phyloP scores from a whole-genome alignment of 177 flowering plant genomes.

The Vitis hybrid region DNA sequence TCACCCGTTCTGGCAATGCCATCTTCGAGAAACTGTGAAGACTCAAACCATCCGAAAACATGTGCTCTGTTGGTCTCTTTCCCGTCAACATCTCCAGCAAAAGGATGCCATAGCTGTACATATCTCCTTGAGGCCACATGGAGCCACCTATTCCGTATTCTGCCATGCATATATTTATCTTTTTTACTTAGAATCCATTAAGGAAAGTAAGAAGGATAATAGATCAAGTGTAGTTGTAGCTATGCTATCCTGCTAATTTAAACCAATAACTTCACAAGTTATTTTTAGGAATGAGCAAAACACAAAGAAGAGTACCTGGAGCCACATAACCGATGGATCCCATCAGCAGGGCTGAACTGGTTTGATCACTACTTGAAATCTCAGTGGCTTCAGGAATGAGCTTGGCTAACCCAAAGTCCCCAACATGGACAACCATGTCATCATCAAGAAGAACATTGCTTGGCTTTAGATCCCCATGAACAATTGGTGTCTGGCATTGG shows the following conservation, averaged over 20 bases:
- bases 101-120: slow-evolving; percentile 23
- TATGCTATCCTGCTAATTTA: neutral
- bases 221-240: too few relatives aligned
- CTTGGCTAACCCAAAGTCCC: slow-evolving; percentile 23
- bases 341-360: neutral
- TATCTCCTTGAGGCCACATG: slow-evolving; percentile 12
- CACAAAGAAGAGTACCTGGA: slow-evolving; percentile 6
- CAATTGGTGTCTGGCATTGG: slow-evolving; percentile 14
- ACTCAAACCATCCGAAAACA: slow-evolving; percentile 1
- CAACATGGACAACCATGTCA: slow-evolving; percentile 9
- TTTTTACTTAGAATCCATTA: neutral
- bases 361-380: neutral
- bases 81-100: slow-evolving; percentile 23
- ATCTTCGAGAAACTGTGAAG: slow-evolving; percentile 3
- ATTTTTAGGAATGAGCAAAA: too few relatives aligned
- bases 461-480: slow-evolving; percentile 21
- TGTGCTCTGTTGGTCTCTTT: slow-evolving; percentile 17
- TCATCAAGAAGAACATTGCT: slow-evolving; percentile 23
- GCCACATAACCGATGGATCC: slow-evolving; percentile 10
- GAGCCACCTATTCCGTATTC: slow-evolving; percentile 16
- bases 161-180: neutral
- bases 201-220: too few relatives aligned
- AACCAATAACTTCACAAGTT: neutral
- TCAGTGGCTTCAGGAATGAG: neutral
- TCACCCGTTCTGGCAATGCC: slow-evolving; percentile 6